phyloP scores from a whole-genome alignment of 352 stramenopile species.

The Halophytophthora polymorphica region DNA sequence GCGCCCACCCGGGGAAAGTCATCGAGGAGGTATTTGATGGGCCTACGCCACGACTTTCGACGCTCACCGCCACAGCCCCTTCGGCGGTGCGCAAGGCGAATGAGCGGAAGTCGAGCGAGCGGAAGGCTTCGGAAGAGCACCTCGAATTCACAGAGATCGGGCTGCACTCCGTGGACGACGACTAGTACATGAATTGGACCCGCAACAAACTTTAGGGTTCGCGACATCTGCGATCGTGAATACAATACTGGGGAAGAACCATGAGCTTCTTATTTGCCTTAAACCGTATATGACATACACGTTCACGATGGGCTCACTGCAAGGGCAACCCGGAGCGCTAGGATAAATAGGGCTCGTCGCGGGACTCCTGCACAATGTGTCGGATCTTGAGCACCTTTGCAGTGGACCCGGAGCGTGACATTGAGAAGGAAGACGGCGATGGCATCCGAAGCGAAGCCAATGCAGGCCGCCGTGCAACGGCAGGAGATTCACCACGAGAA shows the following conservation, averaged over 20 bases:
- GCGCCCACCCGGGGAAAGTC: conserved; percentile 28
- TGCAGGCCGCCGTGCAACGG: background rate
- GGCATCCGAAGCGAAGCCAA: conserved; percentile 3
- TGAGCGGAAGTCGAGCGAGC: conserved; percentile 10
- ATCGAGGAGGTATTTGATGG: conserved; percentile 38
- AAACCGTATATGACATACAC: too few species aligned
- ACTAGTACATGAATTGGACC: conserved; percentile 6
- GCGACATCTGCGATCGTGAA: too few species aligned
- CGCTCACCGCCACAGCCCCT: background rate
- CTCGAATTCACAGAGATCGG: conserved; percentile 68
- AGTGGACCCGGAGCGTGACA: conserved; percentile 16
- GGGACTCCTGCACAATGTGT: conserved; percentile 59
- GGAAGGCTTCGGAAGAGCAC: conserved; percentile 24
- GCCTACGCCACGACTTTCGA: conserved; percentile 8
- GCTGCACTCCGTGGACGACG: conserved; percentile 44
- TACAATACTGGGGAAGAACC: too few species aligned
- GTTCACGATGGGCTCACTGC: background rate
- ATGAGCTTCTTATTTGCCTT: too few species aligned
- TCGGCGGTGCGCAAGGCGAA: background rate
- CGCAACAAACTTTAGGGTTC: background rate
- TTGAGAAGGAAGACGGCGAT: conserved; percentile 3
- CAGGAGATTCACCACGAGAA: conserved; percentile 6
- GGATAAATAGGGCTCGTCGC: conserved; percentile 71
- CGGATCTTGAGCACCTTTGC: conserved; percentile 69
- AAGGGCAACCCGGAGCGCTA: conserved; percentile 16